A percentile compares a stretch with the other conserved stretches of the same genome.
Conservation (phyloP, 805 yeast genomes). For the Kodamaea fukazawae region DNA sequence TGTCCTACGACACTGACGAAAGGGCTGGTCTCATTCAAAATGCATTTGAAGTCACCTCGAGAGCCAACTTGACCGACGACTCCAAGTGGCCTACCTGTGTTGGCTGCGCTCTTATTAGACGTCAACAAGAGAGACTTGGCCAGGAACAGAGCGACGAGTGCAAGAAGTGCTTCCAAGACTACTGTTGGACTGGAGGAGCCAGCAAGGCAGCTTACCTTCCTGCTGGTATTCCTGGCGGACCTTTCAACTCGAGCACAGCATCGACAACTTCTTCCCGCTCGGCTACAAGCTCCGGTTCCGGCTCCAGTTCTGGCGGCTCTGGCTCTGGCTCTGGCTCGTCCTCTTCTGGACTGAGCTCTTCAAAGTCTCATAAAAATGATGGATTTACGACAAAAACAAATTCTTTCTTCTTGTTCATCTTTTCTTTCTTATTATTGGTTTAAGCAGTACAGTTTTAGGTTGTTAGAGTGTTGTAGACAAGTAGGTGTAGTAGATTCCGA, state of each 20-base stretch:
- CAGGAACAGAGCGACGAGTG: constrained; percentile 21
- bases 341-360: no score
- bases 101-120: constrained; percentile 25
- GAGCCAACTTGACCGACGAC: constrained; percentile 20
- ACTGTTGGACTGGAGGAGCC: constrained; percentile 22
- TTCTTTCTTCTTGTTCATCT: no score
- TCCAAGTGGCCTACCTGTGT: constrained; percentile 22
- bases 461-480: no score
- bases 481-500: no score
- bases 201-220: constrained; percentile 13
- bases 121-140: constrained; percentile 23
- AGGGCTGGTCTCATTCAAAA: constrained; percentile 16
- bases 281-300: background rate
- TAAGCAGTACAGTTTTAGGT: no score
- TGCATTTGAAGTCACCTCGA: constrained; percentile 20
- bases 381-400: no score
- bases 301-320: constrained; percentile 3
- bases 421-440: no score
- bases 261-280: background rate
- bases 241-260: background rate
- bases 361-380: no score
- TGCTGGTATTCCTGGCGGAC: background rate
- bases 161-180: constrained; percentile 17
- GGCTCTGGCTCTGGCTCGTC: background rate
- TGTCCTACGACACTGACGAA: constrained; percentile 20